A percentile compares a stretch with the other conserved stretches of the same genome.
These are phyloP conservation scores for Lophiotrema nucula DNA, from an alignment of 495 filamentous ascomycete genomes.

Conservation along the genomic window DNA sequence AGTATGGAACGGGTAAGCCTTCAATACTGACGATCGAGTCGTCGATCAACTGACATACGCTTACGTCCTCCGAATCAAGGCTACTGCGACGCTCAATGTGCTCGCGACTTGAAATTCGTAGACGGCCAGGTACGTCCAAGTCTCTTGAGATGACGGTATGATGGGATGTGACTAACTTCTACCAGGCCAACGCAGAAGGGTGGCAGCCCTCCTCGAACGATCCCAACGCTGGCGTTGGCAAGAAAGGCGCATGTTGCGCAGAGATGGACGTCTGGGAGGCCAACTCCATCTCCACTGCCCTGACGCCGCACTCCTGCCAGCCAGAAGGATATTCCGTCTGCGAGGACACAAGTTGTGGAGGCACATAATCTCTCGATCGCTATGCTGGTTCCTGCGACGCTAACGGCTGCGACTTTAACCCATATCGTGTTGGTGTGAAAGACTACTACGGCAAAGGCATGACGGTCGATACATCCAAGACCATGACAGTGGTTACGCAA, in stretches of 20 bases:
- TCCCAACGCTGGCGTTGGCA: slow-evolving; percentile 58
- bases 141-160: no score
- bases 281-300: slow-evolving; percentile 37
- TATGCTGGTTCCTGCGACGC: slow-evolving; percentile 60
- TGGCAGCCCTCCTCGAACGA: slow-evolving; percentile 60
- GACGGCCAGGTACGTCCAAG: slow-evolving; percentile 47
- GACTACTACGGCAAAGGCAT: slow-evolving; percentile 56
- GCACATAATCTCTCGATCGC: slow-evolving; percentile 42
- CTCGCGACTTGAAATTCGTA: slow-evolving; percentile 51
- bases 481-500: slow-evolving; percentile 67
- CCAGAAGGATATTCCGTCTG: slow-evolving; percentile 33
- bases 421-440: slow-evolving; percentile 55
- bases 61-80: slow-evolving; percentile 34
- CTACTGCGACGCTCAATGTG: slow-evolving; percentile 72
- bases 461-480: slow-evolving; percentile 57
- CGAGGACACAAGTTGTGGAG: slow-evolving; percentile 20
- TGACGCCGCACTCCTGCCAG: slow-evolving; percentile 40
- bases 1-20: slow-evolving; percentile 59
- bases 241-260: slow-evolving; percentile 41
- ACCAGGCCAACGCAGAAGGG: slow-evolving; percentile 48
- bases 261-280: slow-evolving; percentile 38
- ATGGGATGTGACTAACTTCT: not conserved
- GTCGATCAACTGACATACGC: no score
- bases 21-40: no score
- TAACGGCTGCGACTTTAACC: slow-evolving; percentile 64